Evolutionary conservation across 164 flowering plant genomes (phyloP).

Genomic region (Nymphaea colorata): DNA sequence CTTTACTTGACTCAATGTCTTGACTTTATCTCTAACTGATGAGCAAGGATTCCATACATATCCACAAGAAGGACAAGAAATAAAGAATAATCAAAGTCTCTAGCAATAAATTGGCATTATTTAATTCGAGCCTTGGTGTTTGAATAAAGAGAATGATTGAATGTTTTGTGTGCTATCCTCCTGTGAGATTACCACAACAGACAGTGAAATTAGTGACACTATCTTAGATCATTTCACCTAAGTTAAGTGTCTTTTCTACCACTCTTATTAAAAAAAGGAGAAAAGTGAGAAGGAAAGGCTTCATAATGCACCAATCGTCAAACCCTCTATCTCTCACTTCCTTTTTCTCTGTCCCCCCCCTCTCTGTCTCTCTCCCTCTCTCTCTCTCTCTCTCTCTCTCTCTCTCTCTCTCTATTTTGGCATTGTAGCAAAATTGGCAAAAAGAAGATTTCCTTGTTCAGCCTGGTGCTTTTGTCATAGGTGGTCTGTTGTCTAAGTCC

Average conservation of each 20-base stretch:
- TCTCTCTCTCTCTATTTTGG: not conserved
- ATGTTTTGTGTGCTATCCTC: not conserved
- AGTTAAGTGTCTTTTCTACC: not conserved
- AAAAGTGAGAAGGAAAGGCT: not conserved
- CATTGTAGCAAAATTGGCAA: not conserved
- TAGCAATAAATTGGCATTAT: not conserved
- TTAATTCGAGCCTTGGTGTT: not conserved
- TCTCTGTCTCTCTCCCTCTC: no score
- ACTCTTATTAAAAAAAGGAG: not conserved
- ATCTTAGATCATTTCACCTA: not conserved
- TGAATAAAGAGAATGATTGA: conserved; percentile 2
- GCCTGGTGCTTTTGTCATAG: not conserved
- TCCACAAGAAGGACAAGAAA: not conserved
- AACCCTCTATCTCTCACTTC: no score
- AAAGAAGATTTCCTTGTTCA: not conserved
- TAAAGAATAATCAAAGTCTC: not conserved
- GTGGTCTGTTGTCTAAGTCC: not conserved
- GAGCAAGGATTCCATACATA: conserved; percentile 1
- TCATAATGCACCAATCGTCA: not conserved
- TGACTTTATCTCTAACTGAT: conserved; percentile 1
- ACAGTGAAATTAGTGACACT: not conserved
- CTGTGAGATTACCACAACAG: not conserved
- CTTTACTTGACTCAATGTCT: not conserved
- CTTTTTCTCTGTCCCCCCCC: no score
- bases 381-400: no score